Evolutionary conservation across 495 filamentous ascomycete species (phyloP), one percentile per base, ranked within the genome.

Genomic region (Trypethelium eluteriae): DNA sequence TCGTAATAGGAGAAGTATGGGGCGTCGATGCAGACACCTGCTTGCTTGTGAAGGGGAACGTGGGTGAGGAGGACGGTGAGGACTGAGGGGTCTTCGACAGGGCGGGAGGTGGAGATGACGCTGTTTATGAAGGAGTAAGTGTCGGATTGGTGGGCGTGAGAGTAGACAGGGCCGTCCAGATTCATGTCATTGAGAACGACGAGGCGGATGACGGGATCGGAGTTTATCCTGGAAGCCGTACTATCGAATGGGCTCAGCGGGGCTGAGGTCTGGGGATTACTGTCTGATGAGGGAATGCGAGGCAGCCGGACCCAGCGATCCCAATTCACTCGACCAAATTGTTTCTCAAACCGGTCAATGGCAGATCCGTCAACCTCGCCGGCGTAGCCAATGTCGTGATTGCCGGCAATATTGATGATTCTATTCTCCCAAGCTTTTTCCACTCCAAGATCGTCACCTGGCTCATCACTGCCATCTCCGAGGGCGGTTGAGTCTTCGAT

Each of bases 381-480:
- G 0, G 93, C 90, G 72, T 98, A 98, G 38, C 94, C 94, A 64
- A 98, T 86, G 75, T 98, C 94, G 71, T 98, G 94, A 74, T 98
- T 98, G 0, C 94, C 94, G 0, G 87, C 90, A 11, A 97, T 82
- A 68, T 94, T 93, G 73, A 98, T 93, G 65, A 98, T 78, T 64
- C 89, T 83, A 38, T 81, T 80, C 14, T 81, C 78, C 94, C 94
- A 98, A 1, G 76, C 72, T 7, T 77, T 75, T 59, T 87, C 81
- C 1, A 74, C 71, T 0, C 85, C 81, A 16, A 84, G 77, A 18
- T 86, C 82, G 32, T 79, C 74, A 47, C 69, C 70, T 64, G 66
- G 62, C 77, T 61, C 65, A 36, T 66, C 71, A 71, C 72, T 72
- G 3, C 53, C 53, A 36, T 59, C 53, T 36, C 53, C 53, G 36